These are phyloP conservation scores for Discostella stelligera DNA, from an alignment of 352 stramenopile genomes.

Conservation along the genomic window DNA sequence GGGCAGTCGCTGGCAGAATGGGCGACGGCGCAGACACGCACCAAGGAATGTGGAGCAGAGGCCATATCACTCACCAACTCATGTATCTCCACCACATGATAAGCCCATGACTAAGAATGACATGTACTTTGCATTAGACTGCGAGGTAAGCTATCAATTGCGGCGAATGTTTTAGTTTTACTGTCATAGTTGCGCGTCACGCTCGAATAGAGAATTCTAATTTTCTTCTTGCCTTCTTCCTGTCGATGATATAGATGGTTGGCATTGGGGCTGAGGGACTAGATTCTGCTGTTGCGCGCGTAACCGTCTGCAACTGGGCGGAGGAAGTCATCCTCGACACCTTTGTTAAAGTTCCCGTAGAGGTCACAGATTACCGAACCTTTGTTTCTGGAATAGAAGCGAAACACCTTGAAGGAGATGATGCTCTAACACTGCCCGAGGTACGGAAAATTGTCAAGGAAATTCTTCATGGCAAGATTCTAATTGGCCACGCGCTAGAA, in stretches of 20 bases:
- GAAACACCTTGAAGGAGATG: constrained; percentile 70
- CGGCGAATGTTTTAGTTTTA: neutral
- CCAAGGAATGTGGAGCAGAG: constrained; percentile 33
- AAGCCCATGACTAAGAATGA: constrained; percentile 56
- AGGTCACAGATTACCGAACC: constrained; percentile 88
- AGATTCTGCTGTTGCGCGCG: constrained; percentile 81
- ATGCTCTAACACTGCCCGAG: constrained; percentile 60
- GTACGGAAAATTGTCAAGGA: constrained; percentile 69
- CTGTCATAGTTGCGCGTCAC: neutral
- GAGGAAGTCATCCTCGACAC: constrained; percentile 81
- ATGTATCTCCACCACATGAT: constrained; percentile 47
- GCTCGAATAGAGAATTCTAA: neutral
- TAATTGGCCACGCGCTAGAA: constrained; percentile 86
- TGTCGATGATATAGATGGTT: constrained; percentile 80
- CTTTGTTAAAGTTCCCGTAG: constrained; percentile 78
- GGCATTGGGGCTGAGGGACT: constrained; percentile 79
- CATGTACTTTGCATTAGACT: constrained; percentile 72
- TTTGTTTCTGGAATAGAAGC: constrained; percentile 83
- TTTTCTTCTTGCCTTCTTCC: neutral
- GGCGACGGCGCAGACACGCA: constrained; percentile 24
- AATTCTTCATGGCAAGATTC: constrained; percentile 81
- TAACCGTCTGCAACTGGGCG: constrained; percentile 83
- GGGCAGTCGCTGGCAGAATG: constrained; percentile 15
- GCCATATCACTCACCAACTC: constrained; percentile 29
- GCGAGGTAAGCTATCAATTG: constrained; percentile 49